Conservation (phyloP, 108 stramenopile species). For the Schizochytrium sp. region DNA sequence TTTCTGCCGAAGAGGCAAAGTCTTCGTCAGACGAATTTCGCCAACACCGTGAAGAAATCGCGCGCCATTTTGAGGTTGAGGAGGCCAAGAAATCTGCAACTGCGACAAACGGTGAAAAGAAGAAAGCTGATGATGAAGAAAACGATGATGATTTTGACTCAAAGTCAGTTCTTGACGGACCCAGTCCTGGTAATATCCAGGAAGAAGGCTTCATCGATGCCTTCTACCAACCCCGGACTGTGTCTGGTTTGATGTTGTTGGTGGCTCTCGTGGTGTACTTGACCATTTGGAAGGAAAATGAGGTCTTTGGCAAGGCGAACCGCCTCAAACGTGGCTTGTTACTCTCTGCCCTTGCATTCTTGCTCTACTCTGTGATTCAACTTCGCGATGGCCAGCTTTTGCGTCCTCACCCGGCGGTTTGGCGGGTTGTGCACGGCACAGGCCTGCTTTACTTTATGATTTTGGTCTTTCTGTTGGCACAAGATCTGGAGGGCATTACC, state of each 20-base stretch:
- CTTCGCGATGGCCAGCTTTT: conserved; percentile 55
- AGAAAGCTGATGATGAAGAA: too few relatives aligned
- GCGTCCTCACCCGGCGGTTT: conserved; percentile 63
- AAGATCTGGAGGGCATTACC: not conserved
- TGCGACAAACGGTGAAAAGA: too few relatives aligned
- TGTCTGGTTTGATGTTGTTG: conserved; percentile 3
- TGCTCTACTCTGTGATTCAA: conserved; percentile 60
- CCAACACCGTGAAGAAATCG: too few relatives aligned
- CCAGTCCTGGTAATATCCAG: conserved; percentile 49
- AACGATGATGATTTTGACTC: too few relatives aligned
- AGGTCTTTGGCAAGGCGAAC: not conserved
- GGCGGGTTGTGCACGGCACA: conserved; percentile 59
- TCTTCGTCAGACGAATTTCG: too few relatives aligned
- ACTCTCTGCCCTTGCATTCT: not conserved
- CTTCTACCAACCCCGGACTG: conserved; percentile 42
- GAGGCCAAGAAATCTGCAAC: too few relatives aligned
- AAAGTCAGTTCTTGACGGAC: not conserved
- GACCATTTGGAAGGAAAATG: conserved; percentile 35
- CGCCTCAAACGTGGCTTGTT: conserved; percentile 30
- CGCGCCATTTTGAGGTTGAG: too few relatives aligned
- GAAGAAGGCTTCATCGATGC: conserved; percentile 60
- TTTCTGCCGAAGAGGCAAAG: too few relatives aligned
- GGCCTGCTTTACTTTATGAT: conserved; percentile 61
- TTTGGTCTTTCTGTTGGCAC: conserved; percentile 58
- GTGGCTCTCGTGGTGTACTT: conserved; percentile 28